These are phyloP conservation scores for Knoxia roxburghii DNA, from an alignment of 257 asterid species.

Conservation along the genomic window DNA sequence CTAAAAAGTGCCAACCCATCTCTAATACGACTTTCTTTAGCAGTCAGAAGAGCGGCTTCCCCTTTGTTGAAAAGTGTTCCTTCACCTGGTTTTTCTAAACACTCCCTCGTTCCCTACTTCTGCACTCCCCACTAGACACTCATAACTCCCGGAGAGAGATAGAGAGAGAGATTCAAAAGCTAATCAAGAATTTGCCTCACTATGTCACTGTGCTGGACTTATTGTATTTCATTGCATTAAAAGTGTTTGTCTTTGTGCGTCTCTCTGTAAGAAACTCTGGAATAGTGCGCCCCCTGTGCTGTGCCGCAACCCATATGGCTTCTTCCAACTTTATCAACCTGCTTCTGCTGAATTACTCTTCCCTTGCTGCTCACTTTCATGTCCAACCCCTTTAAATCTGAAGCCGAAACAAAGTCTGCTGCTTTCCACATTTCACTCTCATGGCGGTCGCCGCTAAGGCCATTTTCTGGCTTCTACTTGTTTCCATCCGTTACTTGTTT, in stretches of 20 bases:
- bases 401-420: neutral
- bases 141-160: neutral
- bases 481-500: constrained; percentile 2
- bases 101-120: constrained; percentile 2
- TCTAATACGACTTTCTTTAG: constrained; percentile 10
- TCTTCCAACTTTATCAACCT: constrained; percentile 5
- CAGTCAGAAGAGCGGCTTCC: neutral
- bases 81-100: constrained; percentile 9
- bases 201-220: too few species aligned
- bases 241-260: constrained; percentile 3
- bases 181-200: neutral
- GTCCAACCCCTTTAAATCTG: neutral
- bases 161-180: constrained; percentile 5
- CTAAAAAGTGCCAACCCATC: constrained; percentile 31
- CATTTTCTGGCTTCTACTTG: constrained; percentile 19
- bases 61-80: constrained; percentile 27
- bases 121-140: constrained; percentile 3
- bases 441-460: constrained; percentile 17
- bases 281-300: constrained; percentile 9
- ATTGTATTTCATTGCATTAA: neutral
- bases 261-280: neutral
- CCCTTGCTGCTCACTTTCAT: neutral
- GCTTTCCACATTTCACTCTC: neutral
- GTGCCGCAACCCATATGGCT: constrained; percentile 31
- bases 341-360: constrained; percentile 12